phyloP scores from a whole-genome alignment of 148 eudicot genomes.

The Amaranthus hypochondriacus region DNA sequence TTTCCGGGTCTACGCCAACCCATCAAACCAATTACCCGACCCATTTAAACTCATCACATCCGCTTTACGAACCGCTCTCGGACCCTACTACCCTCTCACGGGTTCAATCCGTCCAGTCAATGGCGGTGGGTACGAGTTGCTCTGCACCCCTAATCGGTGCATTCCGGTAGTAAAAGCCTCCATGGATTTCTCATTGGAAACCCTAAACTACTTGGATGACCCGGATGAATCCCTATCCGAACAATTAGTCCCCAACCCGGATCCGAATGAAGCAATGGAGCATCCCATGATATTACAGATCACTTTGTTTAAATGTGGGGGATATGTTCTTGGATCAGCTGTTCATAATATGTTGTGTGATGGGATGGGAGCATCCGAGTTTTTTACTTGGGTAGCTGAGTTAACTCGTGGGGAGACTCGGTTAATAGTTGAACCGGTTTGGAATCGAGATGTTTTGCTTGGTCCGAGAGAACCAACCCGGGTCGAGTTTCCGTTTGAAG shows the following conservation, averaged over 20 bases:
- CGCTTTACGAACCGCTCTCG: constrained; percentile 47
- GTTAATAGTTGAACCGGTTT: constrained; percentile 40
- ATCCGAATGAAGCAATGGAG: constrained; percentile 6
- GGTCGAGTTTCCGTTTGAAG: constrained; percentile 45
- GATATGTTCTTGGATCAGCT: constrained; percentile 53
- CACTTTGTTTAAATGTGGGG: constrained; percentile 57
- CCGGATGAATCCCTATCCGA: constrained; percentile 13
- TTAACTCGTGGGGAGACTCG: constrained; percentile 42
- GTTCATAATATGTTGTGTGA: constrained; percentile 55
- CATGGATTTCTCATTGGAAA: constrained; percentile 14
- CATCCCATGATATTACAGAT: constrained; percentile 27
- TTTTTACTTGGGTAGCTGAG: constrained; percentile 56
- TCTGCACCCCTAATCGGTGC: not conserved
- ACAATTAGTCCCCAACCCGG: constrained; percentile 13
- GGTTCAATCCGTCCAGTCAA: constrained; percentile 36
- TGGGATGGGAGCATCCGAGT: constrained; percentile 58
- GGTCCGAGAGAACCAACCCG: constrained; percentile 53
- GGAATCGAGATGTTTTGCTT: constrained; percentile 48
- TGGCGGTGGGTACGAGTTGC: constrained; percentile 9
- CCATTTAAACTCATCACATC: constrained; percentile 43
- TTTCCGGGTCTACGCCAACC: constrained; percentile 43
- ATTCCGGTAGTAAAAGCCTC: constrained; percentile 12
- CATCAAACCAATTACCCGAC: constrained; percentile 12
- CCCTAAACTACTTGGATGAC: constrained; percentile 15
- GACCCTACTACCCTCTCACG: constrained; percentile 44